Evolutionary conservation across 257 asterid species (phyloP), one percentile per base, ranked within the genome.

Genomic region (Nicotiana attenuata): DNA sequence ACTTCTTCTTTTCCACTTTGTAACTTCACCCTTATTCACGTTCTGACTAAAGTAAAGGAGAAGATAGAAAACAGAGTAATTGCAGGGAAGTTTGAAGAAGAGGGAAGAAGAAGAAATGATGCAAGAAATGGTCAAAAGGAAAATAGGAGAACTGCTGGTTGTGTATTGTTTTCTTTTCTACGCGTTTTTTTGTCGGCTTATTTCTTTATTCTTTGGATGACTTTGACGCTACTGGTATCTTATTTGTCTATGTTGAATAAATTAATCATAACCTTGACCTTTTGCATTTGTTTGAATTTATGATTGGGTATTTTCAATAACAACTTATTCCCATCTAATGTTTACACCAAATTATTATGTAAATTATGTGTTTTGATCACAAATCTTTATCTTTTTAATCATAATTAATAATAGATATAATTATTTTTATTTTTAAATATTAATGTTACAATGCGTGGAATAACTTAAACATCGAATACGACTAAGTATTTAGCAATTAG

Each of bases 141-240:
- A 41, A 41, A 20, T 20, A 41, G 33, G 77, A 11, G 20, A 33
- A 65, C 15, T n/a, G 2, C 8, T n/a, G 56, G 10, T 59, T 55
- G 60, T 16, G 60, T 55, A 41, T 69, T 69, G n/a, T 0, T 69
- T 69, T 10, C 11, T 41, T 38, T n/a, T 69, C 57, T 41, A 69
- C 77, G 59, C 77, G 77, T 69, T 69, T 69, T 69, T 69, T 20
- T 69, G 77, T 69, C 77, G 77, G 55, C 57, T 19, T 20, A 41
- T 41, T 69, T 69, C 33, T 41, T 69, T 69, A 69, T 69, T 69
- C n/a, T 5, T 41, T 41, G n/a, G 57, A 10, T 20, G 20, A 41
- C 57, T 41, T 69, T 38, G 59, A 69, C 22, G 55, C 29, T 69
- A 20, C 33, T 69, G 50, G 1, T 41, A 26, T 2, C 26, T 13